phyloP scores from a whole-genome alignment of 2,329 filamentous ascomycete species.

The Trichoderma semiorbis region DNA sequence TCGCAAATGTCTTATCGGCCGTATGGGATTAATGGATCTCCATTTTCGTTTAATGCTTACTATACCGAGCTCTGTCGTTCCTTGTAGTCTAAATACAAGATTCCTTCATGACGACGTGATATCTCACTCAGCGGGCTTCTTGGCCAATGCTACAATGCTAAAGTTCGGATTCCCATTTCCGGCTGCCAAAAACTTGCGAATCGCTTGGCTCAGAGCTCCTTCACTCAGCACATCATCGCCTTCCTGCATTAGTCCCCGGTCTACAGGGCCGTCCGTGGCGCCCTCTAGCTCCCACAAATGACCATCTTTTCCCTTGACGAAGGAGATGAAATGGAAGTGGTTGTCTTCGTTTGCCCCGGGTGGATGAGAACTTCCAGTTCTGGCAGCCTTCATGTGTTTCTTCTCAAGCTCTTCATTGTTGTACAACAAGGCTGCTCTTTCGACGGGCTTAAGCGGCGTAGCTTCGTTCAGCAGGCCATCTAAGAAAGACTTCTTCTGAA shows the following conservation, averaged over 20 bases:
- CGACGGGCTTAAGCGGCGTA: slow-evolving; percentile 54
- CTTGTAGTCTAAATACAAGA: background rate
- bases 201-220: slow-evolving; percentile 61
- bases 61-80: background rate
- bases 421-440: slow-evolving; percentile 68
- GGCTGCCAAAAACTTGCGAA: slow-evolving; percentile 42
- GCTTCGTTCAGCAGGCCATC: slow-evolving; percentile 59
- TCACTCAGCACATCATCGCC: slow-evolving; percentile 64
- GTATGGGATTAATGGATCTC: background rate
- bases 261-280: slow-evolving; percentile 66
- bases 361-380: slow-evolving; percentile 62
- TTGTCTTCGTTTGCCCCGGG: slow-evolving; percentile 58
- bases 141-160: slow-evolving; percentile 38
- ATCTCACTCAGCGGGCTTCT: slow-evolving; percentile 12
- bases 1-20: background rate
- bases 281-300: slow-evolving; percentile 80
- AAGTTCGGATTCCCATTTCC: slow-evolving; percentile 37
- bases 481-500: slow-evolving; percentile 53
- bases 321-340: slow-evolving; percentile 78
- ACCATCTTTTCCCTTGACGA: slow-evolving; percentile 64
- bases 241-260: slow-evolving; percentile 54
- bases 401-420: slow-evolving; percentile 66
- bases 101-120: background rate
- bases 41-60: background rate
- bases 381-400: slow-evolving; percentile 68